Evolutionary conservation across 2,329 filamentous ascomycete genomes (phyloP), one percentile per base, ranked within the genome.

Genomic region (Neonectria sp.): DNA sequence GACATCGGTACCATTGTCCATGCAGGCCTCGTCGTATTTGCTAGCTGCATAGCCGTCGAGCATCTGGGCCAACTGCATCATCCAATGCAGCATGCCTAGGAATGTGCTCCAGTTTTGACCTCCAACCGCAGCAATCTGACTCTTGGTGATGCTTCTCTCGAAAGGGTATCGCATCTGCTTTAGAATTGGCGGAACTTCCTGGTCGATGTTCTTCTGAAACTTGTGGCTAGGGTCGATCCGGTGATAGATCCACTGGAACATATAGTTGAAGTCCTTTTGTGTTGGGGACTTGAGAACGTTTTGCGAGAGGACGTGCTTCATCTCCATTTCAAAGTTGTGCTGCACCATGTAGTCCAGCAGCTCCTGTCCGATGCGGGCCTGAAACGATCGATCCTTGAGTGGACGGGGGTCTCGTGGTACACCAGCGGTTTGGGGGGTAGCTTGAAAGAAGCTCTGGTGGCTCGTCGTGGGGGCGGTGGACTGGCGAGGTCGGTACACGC

Each of bases 41-140:
- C 95, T 92, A 61, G 85, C 81, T 1, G 89, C 85, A 77, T 95
- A 98, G 25, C 93, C 89, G 69, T 98, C 95, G 77, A 98, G 89
- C 92, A 98, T 97, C 73, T 95, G 92, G 5, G 94, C 94, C 58
- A 99, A 85, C 81, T 98, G 95, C 95, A 99, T 97, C 91, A 99
- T 95, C 96, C 96, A 99, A 82, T 99, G 95, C 57, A 99, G 86
- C 79, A 99, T 85, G 0, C 95, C 96, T 13, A 99, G 85, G 76
- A 99, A 98, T 0, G 94, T 96, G 69, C 93, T 93, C 96, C 96
- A 99, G 78, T 98, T 98, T 81, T 97, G 95, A 3, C 95, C 95
- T 71, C 96, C 96, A 0, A 98, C 96, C 2, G 97, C 96, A 0
- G 94, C 91, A 65, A 99, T 94, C 78, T 97, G 95, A 59, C 94